Evolutionary conservation across 352 stramenopile genomes (phyloP), one percentile per base, ranked within the genome.

Genomic region (Globisporangium paddicum): DNA sequence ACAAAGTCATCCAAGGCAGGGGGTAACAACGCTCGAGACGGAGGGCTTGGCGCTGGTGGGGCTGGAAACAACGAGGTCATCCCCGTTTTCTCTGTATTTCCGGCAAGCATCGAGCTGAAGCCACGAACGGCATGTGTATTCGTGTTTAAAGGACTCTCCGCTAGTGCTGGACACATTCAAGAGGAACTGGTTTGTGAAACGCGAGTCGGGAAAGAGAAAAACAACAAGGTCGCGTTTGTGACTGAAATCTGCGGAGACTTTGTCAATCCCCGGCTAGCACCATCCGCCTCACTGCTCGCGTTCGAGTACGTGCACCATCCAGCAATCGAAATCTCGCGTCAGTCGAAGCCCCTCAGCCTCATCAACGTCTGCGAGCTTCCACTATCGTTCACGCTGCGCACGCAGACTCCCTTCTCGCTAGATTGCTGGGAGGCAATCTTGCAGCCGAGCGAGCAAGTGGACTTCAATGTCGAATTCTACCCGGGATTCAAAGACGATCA

Each of bases 101-200:
- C 93, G 3, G 74, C 75, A 42, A 92, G 89, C 4, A 97, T 98
- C 35, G 88, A 97, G 61, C 79, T 98, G 21, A 96, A 97, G 47
- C 93, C 95, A 1, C 75, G 92, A 19, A 98, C 95, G 3, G 94
- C 92, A 2, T 97, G 94, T 35, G 82, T 95, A 5, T 98, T 98
- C 66, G 82, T 93, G 1, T 97, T 98, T 55, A 91, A 91, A 53
- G 95, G 89, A 0, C 67, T 94, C 41, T 95, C 84, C 0, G 68
- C 73, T 1, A 63, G 55, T 0, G 54, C 85, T 19, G 90, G 91
- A 9, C 32, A 72, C 2, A 69, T 96, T 23, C 60, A 75, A 35
- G 95, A 98, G 64, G 70, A 91, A 13, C 66, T 98, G 11, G 72
- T 97, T 8, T 97, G 94, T 41, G 89, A 98, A 66, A 93, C 86